These are phyloP conservation scores for Musa balbisiana DNA, from an alignment of 202 grass and related monocot species.

Conservation along the genomic window DNA sequence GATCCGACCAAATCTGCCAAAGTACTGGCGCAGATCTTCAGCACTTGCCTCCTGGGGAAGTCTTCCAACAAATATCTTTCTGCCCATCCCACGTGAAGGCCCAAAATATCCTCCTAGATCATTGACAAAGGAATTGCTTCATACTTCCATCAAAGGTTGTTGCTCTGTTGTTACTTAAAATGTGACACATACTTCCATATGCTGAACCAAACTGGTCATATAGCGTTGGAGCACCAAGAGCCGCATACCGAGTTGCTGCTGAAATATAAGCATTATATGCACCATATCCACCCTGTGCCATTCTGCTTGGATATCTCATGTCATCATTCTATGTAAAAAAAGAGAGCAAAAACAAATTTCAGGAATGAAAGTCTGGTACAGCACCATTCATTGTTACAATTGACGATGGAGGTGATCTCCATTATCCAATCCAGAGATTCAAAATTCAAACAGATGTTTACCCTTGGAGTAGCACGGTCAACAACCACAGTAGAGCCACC, in stretches of 20 bases:
- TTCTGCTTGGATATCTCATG: constrained; percentile 55
- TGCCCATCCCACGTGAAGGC: constrained; percentile 49
- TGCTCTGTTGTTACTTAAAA: neutral
- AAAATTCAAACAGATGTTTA: constrained; percentile 4
- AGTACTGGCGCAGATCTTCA: constrained; percentile 81
- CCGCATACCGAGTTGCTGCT: constrained; percentile 82
- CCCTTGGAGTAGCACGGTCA: constrained; percentile 80
- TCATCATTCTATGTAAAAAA: constrained; percentile 65
- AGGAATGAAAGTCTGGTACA: neutral
- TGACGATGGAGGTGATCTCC: neutral
- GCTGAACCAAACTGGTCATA: constrained; percentile 69
- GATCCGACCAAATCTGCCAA: constrained; percentile 74
- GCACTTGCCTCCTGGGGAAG: constrained; percentile 81
- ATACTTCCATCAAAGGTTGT: neutral
- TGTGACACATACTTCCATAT: constrained; percentile 57
- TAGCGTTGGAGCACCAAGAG: constrained; percentile 64
- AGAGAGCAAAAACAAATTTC: neutral
- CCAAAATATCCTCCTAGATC: constrained; percentile 47
- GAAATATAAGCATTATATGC: constrained; percentile 93
- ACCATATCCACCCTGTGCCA: constrained; percentile 71
- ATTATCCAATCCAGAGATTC: constrained; percentile 13
- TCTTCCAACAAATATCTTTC: constrained; percentile 90
- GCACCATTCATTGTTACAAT: neutral
- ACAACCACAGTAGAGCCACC: constrained; percentile 58
- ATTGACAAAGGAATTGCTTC: neutral